A percentile compares a stretch with the other conserved stretches of the same genome.
phyloP scores from a whole-genome alignment of 2,329 filamentous ascomycete species.

The Sclerotiophoma versabilis region DNA sequence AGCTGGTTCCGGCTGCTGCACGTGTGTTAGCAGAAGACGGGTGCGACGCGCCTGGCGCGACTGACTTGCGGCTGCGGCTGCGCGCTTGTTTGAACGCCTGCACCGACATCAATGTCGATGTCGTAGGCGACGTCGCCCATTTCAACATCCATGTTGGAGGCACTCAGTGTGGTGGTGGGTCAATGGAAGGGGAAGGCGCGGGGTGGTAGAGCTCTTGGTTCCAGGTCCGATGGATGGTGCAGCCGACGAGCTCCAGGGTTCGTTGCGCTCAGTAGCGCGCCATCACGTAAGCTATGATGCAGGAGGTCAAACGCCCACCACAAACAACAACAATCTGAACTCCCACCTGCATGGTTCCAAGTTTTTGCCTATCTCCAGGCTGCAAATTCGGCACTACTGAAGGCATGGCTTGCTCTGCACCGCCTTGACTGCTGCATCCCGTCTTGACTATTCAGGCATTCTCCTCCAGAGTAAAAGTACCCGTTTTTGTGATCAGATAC shows the following conservation, averaged over 20 bases:
- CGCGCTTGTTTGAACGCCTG: conserved; percentile 26
- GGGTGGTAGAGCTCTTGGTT: conserved; percentile 18
- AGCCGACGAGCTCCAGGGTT: conserved; percentile 1
- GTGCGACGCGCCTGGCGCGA: conserved; percentile 11
- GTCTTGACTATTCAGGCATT: neutral
- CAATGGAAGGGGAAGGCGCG: conserved; percentile 18
- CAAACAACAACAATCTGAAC: neutral
- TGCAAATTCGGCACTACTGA: too few species aligned
- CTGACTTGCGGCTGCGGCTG: conserved; percentile 34
- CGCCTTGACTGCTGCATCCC: too few species aligned
- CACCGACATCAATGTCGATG: conserved; percentile 46
- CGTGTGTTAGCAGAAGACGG: neutral
- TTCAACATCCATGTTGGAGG: conserved; percentile 42
- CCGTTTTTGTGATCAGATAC: conserved; percentile 70
- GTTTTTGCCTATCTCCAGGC: too few species aligned
- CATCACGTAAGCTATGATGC: conserved; percentile 7
- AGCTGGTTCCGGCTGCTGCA: conserved; percentile 16
- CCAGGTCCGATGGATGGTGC: conserved; percentile 1
- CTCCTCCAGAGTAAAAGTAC: conserved; percentile 65
- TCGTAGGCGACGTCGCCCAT: conserved; percentile 48
- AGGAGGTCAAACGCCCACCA: neutral
- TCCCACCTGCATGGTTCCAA: neutral
- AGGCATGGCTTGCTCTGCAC: too few species aligned
- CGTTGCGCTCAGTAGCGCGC: conserved; percentile 7
- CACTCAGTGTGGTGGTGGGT: conserved; percentile 7